Percentiles rank a stretch among this genome's conserved stretches.
These are phyloP conservation scores for Bullera alba DNA, from an alignment of 768 basidiomycete genomes.

Conservation along the genomic window DNA sequence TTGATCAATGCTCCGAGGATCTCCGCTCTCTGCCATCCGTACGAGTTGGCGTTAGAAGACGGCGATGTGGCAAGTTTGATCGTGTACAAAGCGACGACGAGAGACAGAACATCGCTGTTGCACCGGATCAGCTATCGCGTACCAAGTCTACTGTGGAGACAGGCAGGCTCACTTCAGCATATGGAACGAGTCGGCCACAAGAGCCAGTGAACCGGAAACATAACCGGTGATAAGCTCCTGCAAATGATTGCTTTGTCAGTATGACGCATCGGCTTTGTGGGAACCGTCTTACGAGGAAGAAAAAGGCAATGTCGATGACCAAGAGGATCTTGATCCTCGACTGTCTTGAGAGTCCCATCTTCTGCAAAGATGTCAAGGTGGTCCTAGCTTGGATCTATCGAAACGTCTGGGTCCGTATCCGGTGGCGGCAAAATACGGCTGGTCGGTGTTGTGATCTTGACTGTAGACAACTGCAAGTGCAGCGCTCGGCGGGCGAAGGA, in stretches of 20 bases:
- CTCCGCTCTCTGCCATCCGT: constrained; percentile 98
- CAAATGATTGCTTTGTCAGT: too few species aligned
- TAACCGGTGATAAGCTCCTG: constrained; percentile 57
- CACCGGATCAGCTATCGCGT: constrained; percentile 17
- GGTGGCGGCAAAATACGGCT: too few species aligned
- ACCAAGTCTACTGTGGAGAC: background rate
- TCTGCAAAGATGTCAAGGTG: too few species aligned
- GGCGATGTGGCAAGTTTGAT: constrained; percentile 55
- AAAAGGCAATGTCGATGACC: constrained; percentile 64
- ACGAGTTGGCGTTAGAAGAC: constrained; percentile 66
- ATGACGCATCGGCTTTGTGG: too few species aligned
- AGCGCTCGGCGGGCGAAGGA: too few species aligned
- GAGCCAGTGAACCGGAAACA: constrained; percentile 89
- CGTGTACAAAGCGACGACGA: constrained; percentile 90
- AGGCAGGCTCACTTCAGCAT: constrained; percentile 77
- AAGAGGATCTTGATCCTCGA: constrained; percentile 56
- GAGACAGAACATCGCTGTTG: constrained; percentile 86
- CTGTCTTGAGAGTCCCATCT: constrained; percentile 34
- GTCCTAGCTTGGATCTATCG: too few species aligned
- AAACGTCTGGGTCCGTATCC: too few species aligned
- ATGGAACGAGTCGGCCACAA: constrained; percentile 95
- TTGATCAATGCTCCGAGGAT: constrained; percentile 92
- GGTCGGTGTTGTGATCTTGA: too few species aligned
- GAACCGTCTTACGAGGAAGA: constrained; percentile 57
- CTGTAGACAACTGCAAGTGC: too few species aligned